Conservation (phyloP, 148 eudicot genomes). For the Cornus florida region DNA sequence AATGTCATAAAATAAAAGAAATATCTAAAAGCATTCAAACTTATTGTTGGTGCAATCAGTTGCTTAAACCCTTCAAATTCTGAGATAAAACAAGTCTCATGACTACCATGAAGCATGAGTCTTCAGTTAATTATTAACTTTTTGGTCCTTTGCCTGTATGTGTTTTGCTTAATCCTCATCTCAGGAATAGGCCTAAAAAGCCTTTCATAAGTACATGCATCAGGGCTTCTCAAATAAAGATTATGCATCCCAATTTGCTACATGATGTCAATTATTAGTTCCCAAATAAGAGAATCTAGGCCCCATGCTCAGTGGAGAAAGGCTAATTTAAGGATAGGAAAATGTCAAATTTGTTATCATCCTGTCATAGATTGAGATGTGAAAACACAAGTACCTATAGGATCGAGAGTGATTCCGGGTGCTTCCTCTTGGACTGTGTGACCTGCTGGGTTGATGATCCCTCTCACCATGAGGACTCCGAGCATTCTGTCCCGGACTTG, state of each 20-base stretch:
- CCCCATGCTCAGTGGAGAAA: neutral
- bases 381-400: slow-evolving; percentile 15
- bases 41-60: neutral
- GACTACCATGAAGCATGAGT: neutral
- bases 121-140: neutral
- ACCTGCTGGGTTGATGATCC: slow-evolving; percentile 15
- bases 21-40: neutral
- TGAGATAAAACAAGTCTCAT: neutral
- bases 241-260: neutral
- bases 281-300: neutral
- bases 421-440: slow-evolving; percentile 21
- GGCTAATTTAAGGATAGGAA: neutral
- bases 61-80: neutral
- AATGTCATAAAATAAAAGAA: neutral
- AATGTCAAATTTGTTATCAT: neutral
- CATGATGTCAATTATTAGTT: neutral
- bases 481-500: slow-evolving; percentile 42
- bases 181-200: neutral
- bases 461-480: slow-evolving; percentile 7
- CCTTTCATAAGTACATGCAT: neutral
- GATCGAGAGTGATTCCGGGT: slow-evolving; percentile 13
- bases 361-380: neutral
- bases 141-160: neutral
- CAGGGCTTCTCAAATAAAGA: neutral
- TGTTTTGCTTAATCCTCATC: neutral